These are phyloP conservation scores for Thraustotheca clavata DNA, from an alignment of 352 stramenopile genomes.

Conservation along the genomic window DNA sequence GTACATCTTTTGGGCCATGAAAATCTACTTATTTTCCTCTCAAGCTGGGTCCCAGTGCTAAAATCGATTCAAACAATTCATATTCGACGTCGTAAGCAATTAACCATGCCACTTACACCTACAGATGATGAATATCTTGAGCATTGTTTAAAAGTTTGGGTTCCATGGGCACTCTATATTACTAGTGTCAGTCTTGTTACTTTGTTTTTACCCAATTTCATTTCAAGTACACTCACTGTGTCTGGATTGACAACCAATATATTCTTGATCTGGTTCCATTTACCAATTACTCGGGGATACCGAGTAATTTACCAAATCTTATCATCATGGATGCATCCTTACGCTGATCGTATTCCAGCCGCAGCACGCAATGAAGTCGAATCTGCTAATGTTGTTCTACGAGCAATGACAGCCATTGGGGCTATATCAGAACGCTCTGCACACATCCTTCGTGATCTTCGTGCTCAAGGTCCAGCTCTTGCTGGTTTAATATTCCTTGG, in stretches of 20 bases:
- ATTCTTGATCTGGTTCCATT: conserved; percentile 74
- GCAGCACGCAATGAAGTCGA: conserved; percentile 25
- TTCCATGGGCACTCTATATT: conserved; percentile 57
- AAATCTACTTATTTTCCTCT: conserved; percentile 46
- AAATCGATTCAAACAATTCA: conserved; percentile 45
- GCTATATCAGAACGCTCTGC: conserved; percentile 58
- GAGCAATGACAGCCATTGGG: conserved; percentile 49
- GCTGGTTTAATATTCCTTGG: conserved; percentile 75
- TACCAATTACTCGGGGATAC: conserved; percentile 55
- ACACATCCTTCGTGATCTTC: conserved; percentile 64
- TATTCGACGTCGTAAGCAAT: conserved; percentile 23
- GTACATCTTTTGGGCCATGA: conserved; percentile 49
- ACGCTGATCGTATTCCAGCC: conserved; percentile 58
- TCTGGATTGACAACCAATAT: conserved; percentile 60
- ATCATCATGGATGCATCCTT: conserved; percentile 58
- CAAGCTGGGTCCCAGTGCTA: conserved; percentile 51
- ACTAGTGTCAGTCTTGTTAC: conserved; percentile 43
- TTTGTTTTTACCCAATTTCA: conserved; percentile 56
- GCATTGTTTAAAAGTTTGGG: conserved; percentile 77
- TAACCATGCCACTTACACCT: neutral
- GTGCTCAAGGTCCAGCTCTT: conserved; percentile 69
- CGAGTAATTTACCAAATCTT: conserved; percentile 64
- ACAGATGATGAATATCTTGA: conserved; percentile 26
- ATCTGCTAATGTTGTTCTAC: conserved; percentile 54
- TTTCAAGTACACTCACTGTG: conserved; percentile 39